A percentile compares a stretch with the other conserved stretches of the same genome.
Evolutionary conservation across 495 filamentous ascomycete genomes (phyloP).

Genomic region (Annulohypoxylon nitens): DNA sequence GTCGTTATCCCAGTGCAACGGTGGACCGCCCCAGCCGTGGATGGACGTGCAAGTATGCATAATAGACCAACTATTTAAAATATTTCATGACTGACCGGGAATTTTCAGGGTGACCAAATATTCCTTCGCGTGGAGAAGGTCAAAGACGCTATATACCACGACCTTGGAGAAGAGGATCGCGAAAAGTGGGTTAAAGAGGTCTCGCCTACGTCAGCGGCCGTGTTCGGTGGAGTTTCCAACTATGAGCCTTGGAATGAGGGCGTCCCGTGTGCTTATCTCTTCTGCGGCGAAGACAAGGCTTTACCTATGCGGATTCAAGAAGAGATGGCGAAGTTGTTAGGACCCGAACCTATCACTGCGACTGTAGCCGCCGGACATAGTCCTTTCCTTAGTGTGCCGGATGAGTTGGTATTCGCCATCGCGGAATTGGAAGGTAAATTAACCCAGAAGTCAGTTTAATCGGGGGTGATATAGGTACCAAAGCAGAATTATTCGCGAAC

Average conservation of each 20-base stretch:
- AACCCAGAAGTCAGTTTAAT: background rate
- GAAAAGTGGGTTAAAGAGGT: background rate
- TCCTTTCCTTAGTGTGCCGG: constrained; percentile 16
- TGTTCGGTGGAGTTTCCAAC: background rate
- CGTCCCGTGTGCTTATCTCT: constrained; percentile 7
- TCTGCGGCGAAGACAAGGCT: background rate
- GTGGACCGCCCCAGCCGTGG: background rate
- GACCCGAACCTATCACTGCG: background rate
- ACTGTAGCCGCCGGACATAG: constrained; percentile 1
- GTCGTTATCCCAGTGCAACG: background rate
- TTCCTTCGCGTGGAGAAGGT: background rate
- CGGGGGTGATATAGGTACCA: background rate
- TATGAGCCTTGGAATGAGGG: constrained; percentile 9
- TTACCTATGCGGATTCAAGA: background rate
- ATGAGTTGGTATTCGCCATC: constrained; percentile 7
- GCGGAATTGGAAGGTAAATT: background rate
- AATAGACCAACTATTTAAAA: background rate
- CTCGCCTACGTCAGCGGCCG: background rate
- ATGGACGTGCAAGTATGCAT: constrained; percentile 4
- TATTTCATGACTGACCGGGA: background rate
- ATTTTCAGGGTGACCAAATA: background rate
- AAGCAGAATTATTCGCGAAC: background rate
- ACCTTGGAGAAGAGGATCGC: background rate
- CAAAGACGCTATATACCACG: background rate
- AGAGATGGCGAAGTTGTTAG: constrained; percentile 4